phyloP scores from a whole-genome alignment of 2,329 filamentous ascomycete genomes.

The Hymenoscyphus linearis region DNA sequence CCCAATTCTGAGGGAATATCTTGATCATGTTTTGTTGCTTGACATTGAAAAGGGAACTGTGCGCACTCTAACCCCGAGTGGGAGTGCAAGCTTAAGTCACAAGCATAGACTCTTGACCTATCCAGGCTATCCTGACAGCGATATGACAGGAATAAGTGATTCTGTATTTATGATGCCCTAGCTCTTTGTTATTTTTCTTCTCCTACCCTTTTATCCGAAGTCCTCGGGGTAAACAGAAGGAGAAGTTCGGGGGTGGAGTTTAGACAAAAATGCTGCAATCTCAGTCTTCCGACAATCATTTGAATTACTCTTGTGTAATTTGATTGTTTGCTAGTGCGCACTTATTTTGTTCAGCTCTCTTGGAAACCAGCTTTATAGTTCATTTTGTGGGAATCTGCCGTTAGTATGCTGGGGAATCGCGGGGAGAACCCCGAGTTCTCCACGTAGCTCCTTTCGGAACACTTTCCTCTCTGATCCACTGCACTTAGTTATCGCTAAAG shows the following conservation, averaged over 20 bases:
- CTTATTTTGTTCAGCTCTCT: too few relatives aligned
- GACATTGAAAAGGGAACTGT: background rate
- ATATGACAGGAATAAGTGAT: background rate
- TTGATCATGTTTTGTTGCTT: background rate
- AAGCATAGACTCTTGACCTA: background rate
- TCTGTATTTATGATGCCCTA: background rate
- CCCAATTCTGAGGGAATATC: background rate
- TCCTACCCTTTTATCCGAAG: background rate
- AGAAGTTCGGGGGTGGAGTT: too few relatives aligned
- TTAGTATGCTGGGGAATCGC: background rate
- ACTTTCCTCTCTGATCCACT: conserved; percentile 1
- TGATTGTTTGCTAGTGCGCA: too few relatives aligned
- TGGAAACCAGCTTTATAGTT: too few relatives aligned
- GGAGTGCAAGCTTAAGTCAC: background rate
- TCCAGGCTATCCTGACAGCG: background rate
- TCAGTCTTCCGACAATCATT: too few relatives aligned
- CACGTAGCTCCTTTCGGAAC: background rate
- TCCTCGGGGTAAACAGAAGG: too few relatives aligned
- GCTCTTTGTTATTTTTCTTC: background rate
- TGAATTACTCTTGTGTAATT: too few relatives aligned
- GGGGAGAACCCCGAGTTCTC: conserved; percentile 1
- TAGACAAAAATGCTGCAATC: too few relatives aligned
- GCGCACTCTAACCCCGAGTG: background rate
- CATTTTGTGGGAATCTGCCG: too few relatives aligned
- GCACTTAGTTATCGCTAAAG: background rate